Evolutionary conservation across 257 asterid species (phyloP).

Genomic region (Solanum sparsipilum): DNA sequence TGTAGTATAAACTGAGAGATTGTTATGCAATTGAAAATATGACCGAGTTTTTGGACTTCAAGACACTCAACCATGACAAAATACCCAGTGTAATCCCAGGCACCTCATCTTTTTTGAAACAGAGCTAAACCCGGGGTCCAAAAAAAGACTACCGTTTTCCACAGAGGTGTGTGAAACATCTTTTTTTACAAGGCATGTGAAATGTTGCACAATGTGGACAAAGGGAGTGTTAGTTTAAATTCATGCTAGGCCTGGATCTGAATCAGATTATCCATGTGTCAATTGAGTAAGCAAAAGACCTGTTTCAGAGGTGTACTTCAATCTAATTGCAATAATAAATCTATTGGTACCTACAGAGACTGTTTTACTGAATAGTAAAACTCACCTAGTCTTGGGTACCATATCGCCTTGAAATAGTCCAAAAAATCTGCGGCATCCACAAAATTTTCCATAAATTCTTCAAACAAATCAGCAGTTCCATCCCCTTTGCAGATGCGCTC

Average conservation of each 20-base stretch:
- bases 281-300: background rate
- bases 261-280: background rate
- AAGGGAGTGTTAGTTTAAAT: background rate
- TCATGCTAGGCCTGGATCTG: background rate
- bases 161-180: background rate
- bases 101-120: background rate
- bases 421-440: constrained; percentile 55
- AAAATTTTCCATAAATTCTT: constrained; percentile 41
- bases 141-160: background rate
- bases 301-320: background rate
- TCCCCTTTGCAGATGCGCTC: constrained; percentile 41
- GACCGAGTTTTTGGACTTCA: background rate
- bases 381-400: constrained; percentile 78
- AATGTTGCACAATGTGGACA: background rate
- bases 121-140: background rate
- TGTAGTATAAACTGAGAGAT: background rate
- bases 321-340: background rate
- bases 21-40: background rate
- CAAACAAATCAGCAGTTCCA: constrained; percentile 34
- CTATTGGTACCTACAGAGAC: background rate
- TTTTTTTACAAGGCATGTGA: background rate
- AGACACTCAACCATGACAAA: background rate
- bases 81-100: background rate
- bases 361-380: background rate
- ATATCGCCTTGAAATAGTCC: constrained; percentile 81